Evolutionary conservation across 75 land plant species (phyloP).

Genomic region (Picea glauca): DNA sequence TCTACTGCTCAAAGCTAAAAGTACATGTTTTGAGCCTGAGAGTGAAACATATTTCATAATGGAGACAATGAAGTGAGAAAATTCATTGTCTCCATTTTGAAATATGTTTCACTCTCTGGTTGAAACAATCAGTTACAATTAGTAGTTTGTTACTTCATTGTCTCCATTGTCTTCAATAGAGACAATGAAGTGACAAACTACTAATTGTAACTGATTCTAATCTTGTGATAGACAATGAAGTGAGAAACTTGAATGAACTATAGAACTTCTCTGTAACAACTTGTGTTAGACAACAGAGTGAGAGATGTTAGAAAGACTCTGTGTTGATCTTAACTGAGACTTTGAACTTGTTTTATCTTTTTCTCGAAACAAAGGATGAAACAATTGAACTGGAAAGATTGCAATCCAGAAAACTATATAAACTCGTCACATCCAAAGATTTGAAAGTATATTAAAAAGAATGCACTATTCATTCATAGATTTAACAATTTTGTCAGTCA

Average conservation of each 20-base stretch:
- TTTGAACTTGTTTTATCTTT: background rate
- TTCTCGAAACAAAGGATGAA: background rate
- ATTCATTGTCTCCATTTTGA: too few species aligned
- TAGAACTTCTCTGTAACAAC: background rate
- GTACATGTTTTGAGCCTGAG: background rate
- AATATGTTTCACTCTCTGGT: too few species aligned
- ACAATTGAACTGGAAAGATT: background rate
- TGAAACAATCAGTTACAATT: too few species aligned
- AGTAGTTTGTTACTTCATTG: too few species aligned
- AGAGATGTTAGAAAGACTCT: background rate
- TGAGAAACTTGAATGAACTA: background rate
- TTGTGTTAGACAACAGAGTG: background rate
- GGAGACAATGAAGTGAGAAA: too few species aligned
- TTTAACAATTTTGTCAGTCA: too few species aligned
- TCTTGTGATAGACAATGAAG: slow-evolving; percentile 1
- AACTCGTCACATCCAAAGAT: too few species aligned
- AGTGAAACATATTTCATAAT: too few species aligned
- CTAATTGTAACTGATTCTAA: background rate
- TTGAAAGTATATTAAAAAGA: background rate
- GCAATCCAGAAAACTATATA: background rate
- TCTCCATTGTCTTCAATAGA: background rate
- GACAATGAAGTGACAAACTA: slow-evolving; percentile 13
- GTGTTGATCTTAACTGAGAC: background rate
- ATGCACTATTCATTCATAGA: background rate
- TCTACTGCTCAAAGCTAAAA: background rate